Evolutionary conservation across 768 basidiomycete genomes (phyloP), one percentile per base, ranked within the genome.

Genomic region (Lyophyllum decastes): DNA sequence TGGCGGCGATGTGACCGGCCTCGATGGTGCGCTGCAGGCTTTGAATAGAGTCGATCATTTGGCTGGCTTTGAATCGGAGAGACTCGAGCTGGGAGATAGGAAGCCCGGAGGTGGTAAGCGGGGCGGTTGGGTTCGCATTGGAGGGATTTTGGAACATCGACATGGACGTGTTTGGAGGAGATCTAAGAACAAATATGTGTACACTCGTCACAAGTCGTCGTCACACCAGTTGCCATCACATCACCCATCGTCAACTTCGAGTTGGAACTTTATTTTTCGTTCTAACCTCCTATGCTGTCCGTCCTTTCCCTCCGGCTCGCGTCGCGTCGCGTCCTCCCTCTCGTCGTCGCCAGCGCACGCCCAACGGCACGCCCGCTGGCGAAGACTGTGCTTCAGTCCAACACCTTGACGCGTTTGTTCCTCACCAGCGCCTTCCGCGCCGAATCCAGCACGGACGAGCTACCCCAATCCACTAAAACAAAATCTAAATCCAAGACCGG

Each of bases 31-130:
- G 77, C 55, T 86, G 86, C 9, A 92, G 76, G 0, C 77, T 75
- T 55, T 85, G 76, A 22, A 92, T 87, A 7, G 89, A 89, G 50
- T 93, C 91, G 45, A 91, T 84, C 34, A 92, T 90, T 68, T 92
- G 90, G 58, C 82, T 84, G 3, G 88, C 81, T 62, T 91, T 90
- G 76, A 90, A 90, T 38, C 81, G 80, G 50, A 92, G 76, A 4
- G 89, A 91, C 64, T 93, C 90, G 14, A 93, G 82, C 60, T 90
- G 88, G 2, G 84, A 77, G 22, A 88, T 71, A 2, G 89, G 88
- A 0, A 90, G 71, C 9, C 65, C 52, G n/a, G 73, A 72, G 0
- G 73, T 60, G 30, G 72, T 49, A 21, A 41, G 47, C 16, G 14
- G 26, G 11, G 12, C 2, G 26, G 11, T 25, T 24, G 44, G 24